Conservation (phyloP, 2,329 filamentous ascomycete genomes). For the Scedosporium minutisporum region DNA sequence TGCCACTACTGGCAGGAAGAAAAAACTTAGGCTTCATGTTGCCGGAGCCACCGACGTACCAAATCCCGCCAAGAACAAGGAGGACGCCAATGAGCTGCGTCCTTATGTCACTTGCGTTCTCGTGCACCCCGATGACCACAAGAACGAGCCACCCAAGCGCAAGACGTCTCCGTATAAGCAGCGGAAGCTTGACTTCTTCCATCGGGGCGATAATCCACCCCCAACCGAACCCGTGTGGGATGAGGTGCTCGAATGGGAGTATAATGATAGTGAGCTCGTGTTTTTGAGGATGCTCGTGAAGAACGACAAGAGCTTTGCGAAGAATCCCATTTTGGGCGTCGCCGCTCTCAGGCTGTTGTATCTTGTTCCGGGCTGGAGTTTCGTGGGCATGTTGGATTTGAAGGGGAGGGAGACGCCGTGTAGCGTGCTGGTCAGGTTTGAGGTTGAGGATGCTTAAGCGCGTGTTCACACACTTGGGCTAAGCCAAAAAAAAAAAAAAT, state of each 20-base stretch:
- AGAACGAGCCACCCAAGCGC: constrained; percentile 42
- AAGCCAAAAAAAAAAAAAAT: no score
- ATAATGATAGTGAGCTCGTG: constrained; percentile 54
- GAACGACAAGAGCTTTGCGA: constrained; percentile 52
- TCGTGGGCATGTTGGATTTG: constrained; percentile 55
- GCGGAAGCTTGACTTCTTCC: constrained; percentile 45
- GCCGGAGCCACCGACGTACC: constrained; percentile 55
- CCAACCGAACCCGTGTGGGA: constrained; percentile 56
- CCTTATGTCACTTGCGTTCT: constrained; percentile 59
- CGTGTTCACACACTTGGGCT: not conserved
- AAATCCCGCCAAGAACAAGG: constrained; percentile 23
- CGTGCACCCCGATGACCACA: constrained; percentile 44
- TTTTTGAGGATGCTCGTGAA: constrained; percentile 59
- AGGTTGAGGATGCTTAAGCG: constrained; percentile 32
- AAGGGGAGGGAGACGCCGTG: constrained; percentile 55
- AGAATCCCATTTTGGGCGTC: constrained; percentile 53
- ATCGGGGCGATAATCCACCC: constrained; percentile 47
- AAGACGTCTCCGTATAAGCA: constrained; percentile 54
- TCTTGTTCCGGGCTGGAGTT: constrained; percentile 47
- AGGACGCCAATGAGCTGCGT: constrained; percentile 42
- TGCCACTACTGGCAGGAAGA: constrained; percentile 34
- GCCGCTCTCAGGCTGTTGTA: constrained; percentile 51
- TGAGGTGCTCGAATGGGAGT: constrained; percentile 58
- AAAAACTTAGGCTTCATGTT: constrained; percentile 46
- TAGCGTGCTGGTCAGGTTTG: constrained; percentile 51